A percentile compares a stretch with the other conserved stretches of the same genome.
Conservation (phyloP, 768 basidiomycete genomes). For the Lactarius akahatsu region DNA sequence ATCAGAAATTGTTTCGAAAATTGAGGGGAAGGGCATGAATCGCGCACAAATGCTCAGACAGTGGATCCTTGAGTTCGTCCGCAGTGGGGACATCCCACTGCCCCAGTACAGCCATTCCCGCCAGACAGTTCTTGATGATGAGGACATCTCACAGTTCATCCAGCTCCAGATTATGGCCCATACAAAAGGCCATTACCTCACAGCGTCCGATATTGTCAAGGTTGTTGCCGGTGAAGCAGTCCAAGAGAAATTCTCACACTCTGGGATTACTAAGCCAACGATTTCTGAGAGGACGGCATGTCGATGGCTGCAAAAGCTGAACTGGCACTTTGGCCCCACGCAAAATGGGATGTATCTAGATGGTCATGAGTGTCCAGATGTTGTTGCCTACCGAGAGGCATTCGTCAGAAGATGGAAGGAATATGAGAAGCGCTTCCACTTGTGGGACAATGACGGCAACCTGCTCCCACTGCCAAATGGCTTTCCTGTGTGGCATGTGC, state of each 20-base stretch:
- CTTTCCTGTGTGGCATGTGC: neutral
- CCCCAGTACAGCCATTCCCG: neutral
- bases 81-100: neutral
- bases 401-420: neutral
- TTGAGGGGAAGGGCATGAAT: neutral
- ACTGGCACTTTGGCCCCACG: no score
- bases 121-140: neutral
- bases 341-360: constrained; percentile 2
- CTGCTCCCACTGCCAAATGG: neutral
- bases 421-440: constrained; percentile 14
- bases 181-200: no score
- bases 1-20: neutral
- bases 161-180: no score
- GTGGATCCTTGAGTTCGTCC: neutral
- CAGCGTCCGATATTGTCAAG: no score
- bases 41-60: neutral
- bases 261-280: no score
- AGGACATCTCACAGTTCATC: no score
- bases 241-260: no score
- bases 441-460: constrained; percentile 1
- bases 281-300: no score
- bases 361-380: neutral
- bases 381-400: neutral
- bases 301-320: no score
- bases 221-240: no score